Conservation (phyloP, 345 rosid species). For the Eucalyptus curtisii region DNA sequence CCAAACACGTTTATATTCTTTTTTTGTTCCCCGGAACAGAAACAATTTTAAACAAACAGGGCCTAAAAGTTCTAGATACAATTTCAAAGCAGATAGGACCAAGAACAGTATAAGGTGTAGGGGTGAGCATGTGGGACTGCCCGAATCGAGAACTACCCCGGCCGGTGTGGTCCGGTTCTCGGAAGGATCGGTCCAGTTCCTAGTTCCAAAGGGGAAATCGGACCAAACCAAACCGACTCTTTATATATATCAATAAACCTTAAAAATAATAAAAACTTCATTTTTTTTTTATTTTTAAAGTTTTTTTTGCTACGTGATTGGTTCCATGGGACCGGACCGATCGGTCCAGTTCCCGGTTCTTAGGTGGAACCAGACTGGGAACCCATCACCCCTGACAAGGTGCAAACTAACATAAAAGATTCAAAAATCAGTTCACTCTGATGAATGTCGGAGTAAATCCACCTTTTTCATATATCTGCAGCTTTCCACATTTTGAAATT, state of each 20-base stretch:
- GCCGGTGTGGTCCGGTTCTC: rapidly evolving
- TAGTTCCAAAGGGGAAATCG: rapidly evolving
- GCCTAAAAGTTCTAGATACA: not conserved
- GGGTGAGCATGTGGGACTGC: not conserved
- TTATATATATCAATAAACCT: not conserved
- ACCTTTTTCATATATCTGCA: not conserved
- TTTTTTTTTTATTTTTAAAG: rapidly evolving
- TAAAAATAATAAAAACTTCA: no score
- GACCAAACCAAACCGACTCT: not conserved
- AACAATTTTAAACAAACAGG: no score
- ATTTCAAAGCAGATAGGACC: not conserved
- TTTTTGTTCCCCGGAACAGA: no score
- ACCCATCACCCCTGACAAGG: not conserved
- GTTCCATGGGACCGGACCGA: rapidly evolving
- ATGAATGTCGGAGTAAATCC: not conserved
- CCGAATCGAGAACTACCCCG: rapidly evolving
- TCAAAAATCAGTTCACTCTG: not conserved
- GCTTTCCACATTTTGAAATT: not conserved
- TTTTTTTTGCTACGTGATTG: not conserved
- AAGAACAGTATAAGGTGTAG: not conserved
- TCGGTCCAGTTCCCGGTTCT: no score
- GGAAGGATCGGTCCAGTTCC: rapidly evolving
- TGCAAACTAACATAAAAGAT: not conserved
- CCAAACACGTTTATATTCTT: no score
- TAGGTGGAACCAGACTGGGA: not conserved